Base-by-base conservation (phyloP, 305 asterid species). In the Petunia hybrid region DNA sequence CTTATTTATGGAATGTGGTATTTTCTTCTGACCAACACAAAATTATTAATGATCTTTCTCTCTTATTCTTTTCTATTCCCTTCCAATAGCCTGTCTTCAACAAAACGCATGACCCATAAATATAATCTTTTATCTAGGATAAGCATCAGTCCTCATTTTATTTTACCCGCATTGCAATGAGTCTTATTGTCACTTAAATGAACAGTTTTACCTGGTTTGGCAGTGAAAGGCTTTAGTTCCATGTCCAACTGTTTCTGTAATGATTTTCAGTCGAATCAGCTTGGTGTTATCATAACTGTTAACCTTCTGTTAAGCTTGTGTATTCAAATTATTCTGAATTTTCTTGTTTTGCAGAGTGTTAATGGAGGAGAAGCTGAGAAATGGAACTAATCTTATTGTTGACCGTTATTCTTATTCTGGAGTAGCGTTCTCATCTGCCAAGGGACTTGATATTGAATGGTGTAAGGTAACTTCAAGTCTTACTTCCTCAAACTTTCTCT, bases 321-420 rank as follows among this genome's bases (percentile, higher is more conserved):
- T 57, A 69, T 69, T 45, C 31, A 69, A 41, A 39, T 70, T 1
- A 9, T 22, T 22, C 77, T 70, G 46, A 22, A 22, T 70, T 45
- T 70, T 45, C 77, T 70, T 31, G 9, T 45, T 16, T 1, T 69
- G 67, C 85, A 93, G 95, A 65, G 76, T 91, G 40, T 75, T 92
- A 83, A 93, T 95, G 99, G 97, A 95, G 82, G 90, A 91, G 39
- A 92, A 90, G 91, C 85, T 95, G 82, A 92, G 90, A 90, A 87
- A 91, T 82, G 94, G 95, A 82, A 93, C 95, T 77, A 89, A 88
- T 43, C 94, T 95, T 76, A 89, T 95, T 46, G 89, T 95, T 75
- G 98, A 95, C 80, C 98, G 98, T 16, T 95, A 92, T 84, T 90
- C 98, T 36, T 91, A 87, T 85, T 93, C 98, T 39, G 98, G 99